phyloP scores from a whole-genome alignment of 2,329 filamentous ascomycete species.

The Neonectria neomacrospora region DNA sequence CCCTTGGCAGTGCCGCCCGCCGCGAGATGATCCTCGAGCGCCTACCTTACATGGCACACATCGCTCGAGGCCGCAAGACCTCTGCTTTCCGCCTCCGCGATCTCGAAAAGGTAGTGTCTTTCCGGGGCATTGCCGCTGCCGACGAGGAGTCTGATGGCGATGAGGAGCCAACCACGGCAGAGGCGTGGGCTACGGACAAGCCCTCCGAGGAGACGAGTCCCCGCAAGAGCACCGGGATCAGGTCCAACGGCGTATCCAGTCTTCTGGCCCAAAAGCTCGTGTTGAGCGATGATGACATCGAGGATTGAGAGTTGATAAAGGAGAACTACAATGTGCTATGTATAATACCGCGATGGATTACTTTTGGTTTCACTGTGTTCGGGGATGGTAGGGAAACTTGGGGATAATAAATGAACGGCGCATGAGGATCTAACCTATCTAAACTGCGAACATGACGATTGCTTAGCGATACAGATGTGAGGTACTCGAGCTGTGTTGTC shows the following conservation, averaged over 20 bases:
- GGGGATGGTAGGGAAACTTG: conserved; percentile 19
- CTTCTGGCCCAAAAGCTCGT: conserved; percentile 73
- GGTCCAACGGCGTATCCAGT: conserved; percentile 51
- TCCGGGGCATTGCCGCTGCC: conserved; percentile 66
- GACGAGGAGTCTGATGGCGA: conserved; percentile 61
- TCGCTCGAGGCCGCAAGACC: conserved; percentile 60
- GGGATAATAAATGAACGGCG: conserved; percentile 25
- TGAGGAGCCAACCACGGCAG: conserved; percentile 55
- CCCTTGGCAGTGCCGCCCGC: conserved; percentile 73
- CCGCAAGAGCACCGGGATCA: conserved; percentile 56
- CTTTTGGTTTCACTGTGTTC: conserved; percentile 5
- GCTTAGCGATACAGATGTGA: not conserved
- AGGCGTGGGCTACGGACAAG: conserved; percentile 71
- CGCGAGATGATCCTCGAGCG: conserved; percentile 84
- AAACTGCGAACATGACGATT: not conserved
- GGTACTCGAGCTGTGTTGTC: conserved; percentile 74
- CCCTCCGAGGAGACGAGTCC: conserved; percentile 65
- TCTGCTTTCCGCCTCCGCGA: conserved; percentile 60
- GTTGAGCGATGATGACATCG: conserved; percentile 86
- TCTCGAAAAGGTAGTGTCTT: conserved; percentile 75
- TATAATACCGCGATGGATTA: conserved; percentile 12
- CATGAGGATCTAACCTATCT: conserved; percentile 17
- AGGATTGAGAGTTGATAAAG: conserved; percentile 63
- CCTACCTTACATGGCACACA: conserved; percentile 83
- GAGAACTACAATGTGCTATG: conserved; percentile 9